Evolutionary conservation across 2,329 filamentous ascomycete genomes (phyloP).

Genomic region (Arthrobotrys sinensis): DNA sequence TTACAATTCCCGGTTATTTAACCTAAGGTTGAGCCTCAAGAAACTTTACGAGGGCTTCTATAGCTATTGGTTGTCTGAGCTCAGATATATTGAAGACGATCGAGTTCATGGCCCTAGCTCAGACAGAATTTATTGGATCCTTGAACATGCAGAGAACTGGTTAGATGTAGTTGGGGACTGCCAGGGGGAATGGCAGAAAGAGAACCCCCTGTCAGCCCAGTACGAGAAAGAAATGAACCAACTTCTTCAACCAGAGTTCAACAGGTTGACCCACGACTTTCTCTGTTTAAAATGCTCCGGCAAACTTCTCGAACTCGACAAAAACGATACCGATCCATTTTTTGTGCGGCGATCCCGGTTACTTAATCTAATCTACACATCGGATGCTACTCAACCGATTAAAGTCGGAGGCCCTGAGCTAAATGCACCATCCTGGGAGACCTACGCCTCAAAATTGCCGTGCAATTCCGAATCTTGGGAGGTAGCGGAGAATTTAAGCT

Average conservation of each 20-base stretch:
- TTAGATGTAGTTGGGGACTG: not conserved
- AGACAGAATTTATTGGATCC: not conserved
- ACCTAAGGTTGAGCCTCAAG: not conserved
- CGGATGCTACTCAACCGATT: too few relatives aligned
- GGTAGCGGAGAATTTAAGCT: too few relatives aligned
- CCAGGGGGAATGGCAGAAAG: not conserved
- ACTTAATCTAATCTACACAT: too few relatives aligned
- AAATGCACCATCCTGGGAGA: too few relatives aligned
- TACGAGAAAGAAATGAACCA: not conserved
- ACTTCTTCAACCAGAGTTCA: not conserved
- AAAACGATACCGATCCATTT: too few relatives aligned
- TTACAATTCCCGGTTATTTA: not conserved
- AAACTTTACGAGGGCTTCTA: not conserved
- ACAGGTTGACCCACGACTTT: too few relatives aligned
- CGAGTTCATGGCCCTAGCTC: not conserved
- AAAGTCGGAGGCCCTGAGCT: too few relatives aligned
- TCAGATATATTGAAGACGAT: not conserved
- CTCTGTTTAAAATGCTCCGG: too few relatives aligned
- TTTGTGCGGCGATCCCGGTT: too few relatives aligned
- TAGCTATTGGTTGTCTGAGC: constrained; percentile 4
- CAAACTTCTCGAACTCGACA: too few relatives aligned
- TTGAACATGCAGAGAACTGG: not conserved
- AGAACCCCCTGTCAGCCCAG: not conserved
- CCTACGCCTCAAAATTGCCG: too few relatives aligned
- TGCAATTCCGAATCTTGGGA: too few relatives aligned